These are phyloP conservation scores for Zelopaecilomyces penicillatus DNA, from an alignment of 2,329 filamentous ascomycete genomes.

Conservation along the genomic window DNA sequence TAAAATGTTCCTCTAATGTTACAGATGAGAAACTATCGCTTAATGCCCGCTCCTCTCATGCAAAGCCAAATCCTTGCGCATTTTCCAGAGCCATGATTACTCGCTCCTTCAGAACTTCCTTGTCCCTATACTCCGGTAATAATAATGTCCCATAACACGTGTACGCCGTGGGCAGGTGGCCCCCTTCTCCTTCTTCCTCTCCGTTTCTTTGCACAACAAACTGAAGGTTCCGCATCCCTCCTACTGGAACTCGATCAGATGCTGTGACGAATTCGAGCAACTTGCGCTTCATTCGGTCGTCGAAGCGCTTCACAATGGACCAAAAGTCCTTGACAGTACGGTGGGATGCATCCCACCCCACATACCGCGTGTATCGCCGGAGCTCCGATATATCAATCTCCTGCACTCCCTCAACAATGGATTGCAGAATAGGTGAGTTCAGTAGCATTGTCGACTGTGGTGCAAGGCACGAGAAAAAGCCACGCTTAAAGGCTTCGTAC, in stretches of 20 bases:
- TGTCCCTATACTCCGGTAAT: slow-evolving; percentile 71
- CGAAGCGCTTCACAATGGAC: slow-evolving; percentile 63
- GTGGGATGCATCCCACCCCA: slow-evolving; percentile 66
- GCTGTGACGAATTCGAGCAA: slow-evolving; percentile 93
- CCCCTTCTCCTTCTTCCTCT: slow-evolving; percentile 44
- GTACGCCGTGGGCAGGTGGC: slow-evolving; percentile 71
- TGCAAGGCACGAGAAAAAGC: slow-evolving; percentile 70
- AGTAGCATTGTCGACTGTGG: slow-evolving; percentile 64
- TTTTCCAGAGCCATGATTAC: slow-evolving; percentile 82
- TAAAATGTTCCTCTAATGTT: too few relatives aligned
- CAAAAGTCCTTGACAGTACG: slow-evolving; percentile 73
- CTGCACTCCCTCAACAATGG: slow-evolving; percentile 73
- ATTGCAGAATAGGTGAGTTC: slow-evolving; percentile 61
- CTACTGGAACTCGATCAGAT: slow-evolving; percentile 80
- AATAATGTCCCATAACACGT: slow-evolving; percentile 90
- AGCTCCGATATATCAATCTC: slow-evolving; percentile 72
- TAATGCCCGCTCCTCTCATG: slow-evolving; percentile 30
- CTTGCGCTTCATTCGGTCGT: slow-evolving; percentile 60
- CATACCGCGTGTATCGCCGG: slow-evolving; percentile 64
- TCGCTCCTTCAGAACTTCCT: slow-evolving; percentile 62
- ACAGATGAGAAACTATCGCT: too few relatives aligned
- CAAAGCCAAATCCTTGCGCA: slow-evolving; percentile 80
- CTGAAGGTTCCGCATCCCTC: slow-evolving; percentile 70
- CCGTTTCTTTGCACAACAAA: slow-evolving; percentile 79
- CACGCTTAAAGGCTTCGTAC: slow-evolving; percentile 69